These are phyloP conservation scores for Chlamydomonas applanata DNA, from an alignment of 139 green algal species.

Conservation along the genomic window DNA sequence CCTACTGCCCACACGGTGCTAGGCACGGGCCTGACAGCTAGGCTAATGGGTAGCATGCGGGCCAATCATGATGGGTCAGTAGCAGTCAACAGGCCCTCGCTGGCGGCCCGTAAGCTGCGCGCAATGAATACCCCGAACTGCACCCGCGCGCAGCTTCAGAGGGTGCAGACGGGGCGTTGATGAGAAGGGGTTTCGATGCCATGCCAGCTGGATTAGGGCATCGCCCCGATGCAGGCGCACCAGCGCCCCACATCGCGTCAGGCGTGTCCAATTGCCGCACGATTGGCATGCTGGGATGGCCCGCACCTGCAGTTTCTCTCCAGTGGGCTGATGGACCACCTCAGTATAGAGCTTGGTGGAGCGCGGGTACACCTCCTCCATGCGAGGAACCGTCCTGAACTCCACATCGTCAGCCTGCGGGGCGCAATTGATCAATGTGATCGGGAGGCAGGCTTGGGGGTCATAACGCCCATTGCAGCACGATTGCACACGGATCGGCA, in stretches of 20 bases:
- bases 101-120: too few species aligned
- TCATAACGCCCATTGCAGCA: not conserved
- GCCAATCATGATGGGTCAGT: too few species aligned
- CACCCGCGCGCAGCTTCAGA: too few species aligned
- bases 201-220: too few species aligned
- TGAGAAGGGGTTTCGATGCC: not conserved
- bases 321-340: conserved; percentile 50
- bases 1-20: too few species aligned
- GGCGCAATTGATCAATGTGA: not conserved
- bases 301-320: conserved; percentile 30
- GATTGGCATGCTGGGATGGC: too few species aligned
- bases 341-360: conserved; percentile 73
- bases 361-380: conserved; percentile 82
- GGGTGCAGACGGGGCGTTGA: too few species aligned
- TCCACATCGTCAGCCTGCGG: conserved; percentile 49
- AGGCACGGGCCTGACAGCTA: too few species aligned
- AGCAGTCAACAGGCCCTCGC: too few species aligned
- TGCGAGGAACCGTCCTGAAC: conserved; percentile 72
- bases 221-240: not conserved
- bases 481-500: not conserved
- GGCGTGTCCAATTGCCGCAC: not conserved
- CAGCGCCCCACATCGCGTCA: not conserved
- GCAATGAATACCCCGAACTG: too few species aligned
- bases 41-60: too few species aligned
- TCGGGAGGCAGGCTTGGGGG: too few species aligned